These are phyloP conservation scores for Ophiorrhiza pumila DNA, from an alignment of 257 asterid species.

Conservation along the genomic window DNA sequence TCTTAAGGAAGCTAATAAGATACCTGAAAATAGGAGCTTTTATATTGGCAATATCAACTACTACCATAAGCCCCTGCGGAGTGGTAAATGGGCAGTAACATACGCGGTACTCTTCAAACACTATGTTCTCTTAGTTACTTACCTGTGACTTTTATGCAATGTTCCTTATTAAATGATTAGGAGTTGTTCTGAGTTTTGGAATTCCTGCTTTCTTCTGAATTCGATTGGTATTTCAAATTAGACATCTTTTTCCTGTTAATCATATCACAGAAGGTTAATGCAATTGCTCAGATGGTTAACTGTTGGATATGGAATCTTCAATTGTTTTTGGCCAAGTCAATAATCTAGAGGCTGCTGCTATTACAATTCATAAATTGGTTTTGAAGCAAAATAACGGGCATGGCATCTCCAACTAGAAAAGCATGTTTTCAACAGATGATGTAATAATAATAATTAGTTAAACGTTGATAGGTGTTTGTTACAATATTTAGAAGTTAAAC, in stretches of 20 bases:
- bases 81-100: constrained; percentile 97
- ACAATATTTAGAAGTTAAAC: background rate
- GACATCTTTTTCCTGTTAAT: background rate
- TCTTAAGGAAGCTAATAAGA: constrained; percentile 58
- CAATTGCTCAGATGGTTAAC: background rate
- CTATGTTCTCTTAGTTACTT: background rate
- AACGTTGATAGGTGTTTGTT: background rate
- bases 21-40: constrained; percentile 50
- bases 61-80: constrained; percentile 78
- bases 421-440: background rate
- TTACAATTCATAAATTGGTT: background rate
- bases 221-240: background rate
- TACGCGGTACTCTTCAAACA: constrained; percentile 48
- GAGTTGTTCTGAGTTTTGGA: background rate
- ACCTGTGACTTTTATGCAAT: background rate
- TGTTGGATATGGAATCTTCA: background rate
- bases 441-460: background rate
- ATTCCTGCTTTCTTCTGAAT: background rate
- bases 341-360: background rate
- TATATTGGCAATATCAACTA: constrained; percentile 85
- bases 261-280: background rate
- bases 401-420: background rate
- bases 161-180: background rate
- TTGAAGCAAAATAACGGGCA: background rate
- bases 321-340: background rate